Conservation (phyloP, 2,329 filamentous ascomycete genomes). For the Bipolaris cookei region DNA sequence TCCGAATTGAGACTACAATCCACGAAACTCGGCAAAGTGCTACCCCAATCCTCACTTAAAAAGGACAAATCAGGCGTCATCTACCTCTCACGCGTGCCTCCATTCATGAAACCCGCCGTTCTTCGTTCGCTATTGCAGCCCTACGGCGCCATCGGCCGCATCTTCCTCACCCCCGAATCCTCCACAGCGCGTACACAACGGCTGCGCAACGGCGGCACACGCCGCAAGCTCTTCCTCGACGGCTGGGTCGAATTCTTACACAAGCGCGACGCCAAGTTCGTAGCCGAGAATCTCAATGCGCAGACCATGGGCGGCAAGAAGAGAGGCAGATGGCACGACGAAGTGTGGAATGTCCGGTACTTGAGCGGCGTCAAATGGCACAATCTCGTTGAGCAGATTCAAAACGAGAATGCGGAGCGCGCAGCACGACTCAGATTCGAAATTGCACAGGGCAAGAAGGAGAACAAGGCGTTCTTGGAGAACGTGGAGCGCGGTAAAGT, state of each 20-base stretch:
- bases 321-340: constrained; percentile 80
- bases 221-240: constrained; percentile 80
- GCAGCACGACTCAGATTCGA: constrained; percentile 77
- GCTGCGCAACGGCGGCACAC: constrained; percentile 77
- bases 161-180: constrained; percentile 81
- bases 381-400: constrained; percentile 74
- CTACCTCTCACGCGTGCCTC: constrained; percentile 82
- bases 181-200: constrained; percentile 69
- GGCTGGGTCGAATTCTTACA: constrained; percentile 84
- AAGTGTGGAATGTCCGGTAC: constrained; percentile 85
- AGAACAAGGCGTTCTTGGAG: constrained; percentile 81
- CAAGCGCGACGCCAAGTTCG: constrained; percentile 79
- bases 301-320: constrained; percentile 84
- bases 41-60: constrained; percentile 58
- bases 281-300: constrained; percentile 77
- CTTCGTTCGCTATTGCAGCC: constrained; percentile 75
- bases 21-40: constrained; percentile 29
- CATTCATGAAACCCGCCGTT: constrained; percentile 86
- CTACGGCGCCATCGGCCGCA: constrained; percentile 76
- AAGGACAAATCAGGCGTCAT: constrained; percentile 79
- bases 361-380: constrained; percentile 84
- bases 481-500: constrained; percentile 84
- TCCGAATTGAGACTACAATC: constrained; percentile 47
- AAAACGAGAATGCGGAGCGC: constrained; percentile 80
- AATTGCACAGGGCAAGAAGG: constrained; percentile 74